Evolutionary conservation across 306 rosid species (phyloP).

Genomic region (Dryas octopetala): DNA sequence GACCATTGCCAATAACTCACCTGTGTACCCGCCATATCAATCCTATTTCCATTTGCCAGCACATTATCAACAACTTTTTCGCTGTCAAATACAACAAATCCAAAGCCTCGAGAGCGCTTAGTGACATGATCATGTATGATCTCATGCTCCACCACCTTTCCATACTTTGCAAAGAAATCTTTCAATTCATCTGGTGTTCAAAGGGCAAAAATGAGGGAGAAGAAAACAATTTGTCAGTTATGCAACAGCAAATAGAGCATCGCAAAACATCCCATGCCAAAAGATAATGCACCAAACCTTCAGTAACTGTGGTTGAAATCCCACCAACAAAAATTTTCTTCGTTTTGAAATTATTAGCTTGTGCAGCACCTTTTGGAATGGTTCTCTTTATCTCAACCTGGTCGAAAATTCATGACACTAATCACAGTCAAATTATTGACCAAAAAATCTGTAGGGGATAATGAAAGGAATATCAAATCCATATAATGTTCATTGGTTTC

Average conservation of each 20-base stretch:
- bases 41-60: conserved; percentile 69
- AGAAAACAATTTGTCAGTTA: neutral
- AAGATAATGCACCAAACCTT: conserved; percentile 41
- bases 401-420: neutral
- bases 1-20: conserved; percentile 48
- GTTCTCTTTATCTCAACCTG: conserved; percentile 90
- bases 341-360: conserved; percentile 61
- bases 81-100: conserved; percentile 68
- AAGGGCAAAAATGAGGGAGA: neutral
- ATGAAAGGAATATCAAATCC: neutral
- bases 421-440: neutral
- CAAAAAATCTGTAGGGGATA: neutral
- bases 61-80: conserved; percentile 73
- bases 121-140: conserved; percentile 73
- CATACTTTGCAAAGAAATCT: conserved; percentile 61
- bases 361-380: conserved; percentile 70
- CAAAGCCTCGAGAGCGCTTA: conserved; percentile 78
- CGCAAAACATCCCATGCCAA: neutral
- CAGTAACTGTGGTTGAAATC: conserved; percentile 57
- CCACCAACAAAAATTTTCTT: conserved; percentile 84
- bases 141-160: conserved; percentile 73
- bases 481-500: neutral
- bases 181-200: conserved; percentile 45
- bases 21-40: conserved; percentile 81
- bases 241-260: neutral